A percentile compares a stretch with the other conserved stretches of the same genome.
These are phyloP conservation scores for Arbutus unedo DNA, from an alignment of 148 eudicot genomes.

Conservation along the genomic window DNA sequence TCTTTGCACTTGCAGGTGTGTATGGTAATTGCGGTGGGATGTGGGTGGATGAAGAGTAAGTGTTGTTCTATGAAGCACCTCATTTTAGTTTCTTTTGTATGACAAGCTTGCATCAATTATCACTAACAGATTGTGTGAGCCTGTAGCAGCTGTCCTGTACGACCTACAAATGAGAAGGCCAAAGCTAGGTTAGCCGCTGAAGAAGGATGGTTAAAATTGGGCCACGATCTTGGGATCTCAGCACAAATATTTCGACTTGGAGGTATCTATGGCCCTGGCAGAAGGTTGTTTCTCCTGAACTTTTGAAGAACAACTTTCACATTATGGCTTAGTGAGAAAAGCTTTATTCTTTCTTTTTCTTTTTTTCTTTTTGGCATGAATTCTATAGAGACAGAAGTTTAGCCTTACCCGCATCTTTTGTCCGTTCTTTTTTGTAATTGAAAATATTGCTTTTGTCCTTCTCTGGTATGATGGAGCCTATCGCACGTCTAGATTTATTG, in stretches of 20 bases:
- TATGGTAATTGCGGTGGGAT: constrained; percentile 83
- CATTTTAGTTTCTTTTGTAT: neutral
- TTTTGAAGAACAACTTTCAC: neutral
- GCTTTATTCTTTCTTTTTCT: neutral
- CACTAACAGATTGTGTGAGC: constrained; percentile 9
- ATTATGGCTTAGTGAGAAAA: neutral
- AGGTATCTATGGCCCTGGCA: constrained; percentile 93
- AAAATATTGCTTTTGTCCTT: neutral
- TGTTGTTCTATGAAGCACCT: constrained; percentile 21
- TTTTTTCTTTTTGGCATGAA: neutral
- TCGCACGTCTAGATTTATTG: neutral
- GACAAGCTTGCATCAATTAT: constrained; percentile 16
- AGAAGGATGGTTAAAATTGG: constrained; percentile 70
- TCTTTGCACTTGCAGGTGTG: constrained; percentile 49
- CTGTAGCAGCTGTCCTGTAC: constrained; percentile 43
- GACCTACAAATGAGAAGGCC: constrained; percentile 44
- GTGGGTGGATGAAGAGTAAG: constrained; percentile 95
- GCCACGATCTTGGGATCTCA: constrained; percentile 58
- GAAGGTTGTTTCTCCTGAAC: constrained; percentile 51
- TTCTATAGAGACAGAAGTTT: neutral
- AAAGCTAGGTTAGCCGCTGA: constrained; percentile 73
- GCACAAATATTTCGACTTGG: constrained; percentile 74
- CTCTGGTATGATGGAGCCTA: neutral
- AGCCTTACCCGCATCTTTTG: neutral
- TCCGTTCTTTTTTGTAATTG: neutral